Evolutionary conservation across 2,329 filamentous ascomycete species (phyloP).

Genomic region (Botrytis tulipae): DNA sequence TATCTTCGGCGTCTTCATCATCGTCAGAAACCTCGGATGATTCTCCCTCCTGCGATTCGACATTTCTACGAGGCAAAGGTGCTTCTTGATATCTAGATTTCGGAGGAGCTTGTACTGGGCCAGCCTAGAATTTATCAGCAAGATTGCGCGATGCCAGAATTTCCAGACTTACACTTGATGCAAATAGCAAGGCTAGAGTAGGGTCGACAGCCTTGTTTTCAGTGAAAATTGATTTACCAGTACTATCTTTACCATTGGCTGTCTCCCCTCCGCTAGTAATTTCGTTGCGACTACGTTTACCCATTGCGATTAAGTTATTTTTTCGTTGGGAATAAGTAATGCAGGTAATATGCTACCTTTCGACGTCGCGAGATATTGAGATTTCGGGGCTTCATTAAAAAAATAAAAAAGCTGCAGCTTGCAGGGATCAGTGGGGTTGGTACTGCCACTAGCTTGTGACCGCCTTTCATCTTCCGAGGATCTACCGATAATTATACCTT

Average conservation of each 20-base stretch:
- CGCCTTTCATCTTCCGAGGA: background rate
- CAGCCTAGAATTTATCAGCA: slow-evolving; percentile 33
- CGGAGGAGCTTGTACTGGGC: slow-evolving; percentile 40
- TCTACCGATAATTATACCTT: slow-evolving; percentile 1
- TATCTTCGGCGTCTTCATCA: slow-evolving; percentile 34
- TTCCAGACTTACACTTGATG: slow-evolving; percentile 61
- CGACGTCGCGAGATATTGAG: background rate
- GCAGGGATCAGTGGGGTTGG: background rate
- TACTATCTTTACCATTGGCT: slow-evolving; percentile 26
- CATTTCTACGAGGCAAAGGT: slow-evolving; percentile 30
- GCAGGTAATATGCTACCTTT: background rate
- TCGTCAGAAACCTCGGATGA: slow-evolving; percentile 39
- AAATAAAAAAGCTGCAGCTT: slow-evolving; percentile 10
- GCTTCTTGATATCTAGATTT: slow-evolving; percentile 38
- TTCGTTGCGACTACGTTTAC: slow-evolving; percentile 35
- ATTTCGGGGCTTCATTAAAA: background rate
- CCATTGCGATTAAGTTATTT: slow-evolving; percentile 30
- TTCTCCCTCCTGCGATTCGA: slow-evolving; percentile 31
- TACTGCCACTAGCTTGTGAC: slow-evolving; percentile 2
- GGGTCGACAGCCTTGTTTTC: slow-evolving; percentile 61
- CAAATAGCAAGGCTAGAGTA: slow-evolving; percentile 67
- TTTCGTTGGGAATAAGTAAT: background rate
- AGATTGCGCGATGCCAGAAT: background rate
- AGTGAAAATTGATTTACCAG: slow-evolving; percentile 37
- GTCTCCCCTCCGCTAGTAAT: slow-evolving; percentile 21